phyloP scores from a whole-genome alignment of 2,329 filamentous ascomycete species.

The Sarocladium brachiariae region DNA sequence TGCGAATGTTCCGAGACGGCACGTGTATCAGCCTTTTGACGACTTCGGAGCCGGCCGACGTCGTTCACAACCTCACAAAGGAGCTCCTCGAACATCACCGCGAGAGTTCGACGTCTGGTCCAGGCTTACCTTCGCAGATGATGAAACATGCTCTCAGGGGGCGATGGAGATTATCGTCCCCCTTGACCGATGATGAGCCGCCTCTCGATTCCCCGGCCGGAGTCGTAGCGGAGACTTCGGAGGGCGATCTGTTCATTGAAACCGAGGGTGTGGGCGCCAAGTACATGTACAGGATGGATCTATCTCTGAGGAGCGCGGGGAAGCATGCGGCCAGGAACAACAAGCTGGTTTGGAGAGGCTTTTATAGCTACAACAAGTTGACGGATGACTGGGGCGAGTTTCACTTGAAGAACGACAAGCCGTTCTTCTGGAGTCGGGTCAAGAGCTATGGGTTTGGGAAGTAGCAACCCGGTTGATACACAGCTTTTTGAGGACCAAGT shows the following conservation, averaged over 20 bases:
- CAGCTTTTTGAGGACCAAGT: too few species aligned
- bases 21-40: slow-evolving; percentile 74
- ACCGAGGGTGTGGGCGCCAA: slow-evolving; percentile 73
- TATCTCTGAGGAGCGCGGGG: slow-evolving; percentile 60
- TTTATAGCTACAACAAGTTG: slow-evolving; percentile 83
- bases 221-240: slow-evolving; percentile 23
- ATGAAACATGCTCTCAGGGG: slow-evolving; percentile 63
- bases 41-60: slow-evolving; percentile 74
- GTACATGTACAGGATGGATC: slow-evolving; percentile 84
- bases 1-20: slow-evolving; percentile 90
- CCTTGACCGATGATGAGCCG: slow-evolving; percentile 22
- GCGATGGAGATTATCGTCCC: slow-evolving; percentile 42
- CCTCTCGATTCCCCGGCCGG: neutral
- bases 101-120: slow-evolving; percentile 15
- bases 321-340: slow-evolving; percentile 64
- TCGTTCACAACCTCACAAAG: slow-evolving; percentile 75
- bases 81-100: slow-evolving; percentile 53
- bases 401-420: slow-evolving; percentile 53
- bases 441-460: slow-evolving; percentile 51
- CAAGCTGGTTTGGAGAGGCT: slow-evolving; percentile 81
- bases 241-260: slow-evolving; percentile 72
- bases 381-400: slow-evolving; percentile 92
- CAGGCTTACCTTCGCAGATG: slow-evolving; percentile 35
- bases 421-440: slow-evolving; percentile 62
- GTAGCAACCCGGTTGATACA: slow-evolving; percentile 16